Conservation (phyloP, 78 protist species). For the Speleostelium caveatum region DNA sequence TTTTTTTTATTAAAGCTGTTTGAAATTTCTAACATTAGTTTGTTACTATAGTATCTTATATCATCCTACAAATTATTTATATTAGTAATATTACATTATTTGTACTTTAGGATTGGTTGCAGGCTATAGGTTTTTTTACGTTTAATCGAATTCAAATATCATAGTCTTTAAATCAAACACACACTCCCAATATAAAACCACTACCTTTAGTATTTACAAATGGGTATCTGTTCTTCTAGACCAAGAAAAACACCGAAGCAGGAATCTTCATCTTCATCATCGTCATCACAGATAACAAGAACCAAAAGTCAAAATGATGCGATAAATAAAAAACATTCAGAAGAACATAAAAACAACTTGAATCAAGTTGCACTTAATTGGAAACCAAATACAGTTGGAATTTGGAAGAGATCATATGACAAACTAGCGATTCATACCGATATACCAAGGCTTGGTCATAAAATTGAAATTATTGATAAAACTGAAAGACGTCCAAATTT, state of each 20-base stretch:
- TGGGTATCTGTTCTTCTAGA: constrained; percentile 42
- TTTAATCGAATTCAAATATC: too few relatives aligned
- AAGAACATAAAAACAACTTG: constrained; percentile 69
- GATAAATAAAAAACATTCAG: constrained; percentile 17
- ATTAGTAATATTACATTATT: too few relatives aligned
- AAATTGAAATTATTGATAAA: constrained; percentile 69
- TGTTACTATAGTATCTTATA: too few relatives aligned
- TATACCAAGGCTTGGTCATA: constrained; percentile 71
- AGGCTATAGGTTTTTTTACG: too few relatives aligned
- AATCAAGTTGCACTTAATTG: constrained; percentile 75
- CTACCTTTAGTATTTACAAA: constrained; percentile 1
- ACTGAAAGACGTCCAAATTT: constrained; percentile 23
- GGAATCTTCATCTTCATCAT: neutral
- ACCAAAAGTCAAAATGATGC: neutral
- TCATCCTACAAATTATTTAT: too few relatives aligned
- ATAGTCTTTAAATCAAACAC: too few relatives aligned
- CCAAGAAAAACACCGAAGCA: constrained; percentile 1
- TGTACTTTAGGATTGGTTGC: too few relatives aligned
- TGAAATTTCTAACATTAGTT: too few relatives aligned
- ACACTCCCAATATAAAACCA: neutral
- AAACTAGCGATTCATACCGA: constrained; percentile 76
- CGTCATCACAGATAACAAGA: neutral
- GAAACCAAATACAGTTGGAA: constrained; percentile 56
- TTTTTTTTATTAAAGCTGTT: too few relatives aligned
- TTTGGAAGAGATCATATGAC: constrained; percentile 76